Evolutionary conservation across 192 early-diverging fungal species (phyloP), one percentile per base, ranked within the genome.

Genomic region (Entrophospora sp.): DNA sequence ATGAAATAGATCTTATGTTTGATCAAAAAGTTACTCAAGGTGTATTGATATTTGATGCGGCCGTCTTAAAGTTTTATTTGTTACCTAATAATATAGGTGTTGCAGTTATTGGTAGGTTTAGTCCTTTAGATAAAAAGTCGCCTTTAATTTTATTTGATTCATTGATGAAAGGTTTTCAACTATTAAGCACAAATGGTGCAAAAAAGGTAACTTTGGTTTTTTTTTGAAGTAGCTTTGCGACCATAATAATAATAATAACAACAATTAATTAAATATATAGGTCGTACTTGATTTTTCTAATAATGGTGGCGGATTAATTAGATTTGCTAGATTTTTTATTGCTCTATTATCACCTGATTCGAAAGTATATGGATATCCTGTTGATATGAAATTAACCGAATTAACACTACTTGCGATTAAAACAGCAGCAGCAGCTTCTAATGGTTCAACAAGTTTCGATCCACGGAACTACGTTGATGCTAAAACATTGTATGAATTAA

Each of bases 181-280:
- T 22, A 22, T 18, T 46, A 18, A 22, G 8, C 2, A 18, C 8
- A 5, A 46, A 18, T 13, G 45, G 45, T 24, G 45, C 45, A 46
- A 46, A 46, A 22, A 46, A 46, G 45, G 45, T 46, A 46, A 45
- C n/a, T n/a, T n/a, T n/a, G n/a, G n/a, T n/a, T n/a, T n/a, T n/a
- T n/a, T n/a, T n/a, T 18, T 45, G 43, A n/a, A 18, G n/a, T n/a
- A n/a, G n/a, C 6, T n/a, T 1, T 45, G 10, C 9, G 24, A 46
- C 3, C 20, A 5, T 46, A 20, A 46, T 3, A 46, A 46, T 20
- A 3, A 18, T 46, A 22, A 46, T 8, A 18, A 46, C 18, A 20
- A 20, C 9, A 6, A 22, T 20, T 46, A 18, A 46, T 46, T 46
- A 4, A 5, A 24, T 46, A 22, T 20, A 22, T 46, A 46, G 45